A percentile compares a stretch with the other conserved stretches of the same genome.
phyloP scores from a whole-genome alignment of 225 moss, liverwort and hornwort species.

The Pleurozium schreberi region DNA sequence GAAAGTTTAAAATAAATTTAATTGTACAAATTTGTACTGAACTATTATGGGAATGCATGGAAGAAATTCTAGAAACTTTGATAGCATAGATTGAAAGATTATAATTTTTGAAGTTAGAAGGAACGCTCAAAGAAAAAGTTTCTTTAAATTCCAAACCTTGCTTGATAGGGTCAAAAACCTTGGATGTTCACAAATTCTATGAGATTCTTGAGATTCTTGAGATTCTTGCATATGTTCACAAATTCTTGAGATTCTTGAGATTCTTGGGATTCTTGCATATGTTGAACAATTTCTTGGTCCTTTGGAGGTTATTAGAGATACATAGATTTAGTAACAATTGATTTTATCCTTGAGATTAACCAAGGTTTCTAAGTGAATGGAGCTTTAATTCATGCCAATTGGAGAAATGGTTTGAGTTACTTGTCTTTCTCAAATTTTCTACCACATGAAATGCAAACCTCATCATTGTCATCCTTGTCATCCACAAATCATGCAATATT shows the following conservation, averaged over 20 bases:
- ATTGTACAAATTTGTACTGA: neutral
- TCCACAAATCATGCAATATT: neutral
- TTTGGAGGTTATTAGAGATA: neutral
- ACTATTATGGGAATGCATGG: neutral
- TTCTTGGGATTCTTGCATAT: too few species aligned
- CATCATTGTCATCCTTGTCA: neutral
- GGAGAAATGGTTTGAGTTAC: neutral
- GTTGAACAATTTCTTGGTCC: too few species aligned
- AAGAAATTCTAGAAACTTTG: neutral
- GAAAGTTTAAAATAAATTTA: neutral
- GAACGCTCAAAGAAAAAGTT: neutral
- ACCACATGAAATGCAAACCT: neutral
- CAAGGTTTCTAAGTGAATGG: neutral
- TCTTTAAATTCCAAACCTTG: neutral
- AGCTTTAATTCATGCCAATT: neutral
- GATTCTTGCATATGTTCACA: too few species aligned
- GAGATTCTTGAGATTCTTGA: too few species aligned
- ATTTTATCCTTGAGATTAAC: neutral
- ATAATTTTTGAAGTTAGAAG: neutral
- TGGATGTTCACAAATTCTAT: too few species aligned
- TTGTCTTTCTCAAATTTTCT: neutral
- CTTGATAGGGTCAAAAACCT: rapidly evolving
- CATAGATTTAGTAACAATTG: neutral
- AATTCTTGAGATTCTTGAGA: too few species aligned
- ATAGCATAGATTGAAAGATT: neutral